Percentiles rank a stretch among this genome's conserved stretches.
These are phyloP conservation scores for Leccinum arenicola DNA, from an alignment of 768 basidiomycete genomes.

Conservation along the genomic window DNA sequence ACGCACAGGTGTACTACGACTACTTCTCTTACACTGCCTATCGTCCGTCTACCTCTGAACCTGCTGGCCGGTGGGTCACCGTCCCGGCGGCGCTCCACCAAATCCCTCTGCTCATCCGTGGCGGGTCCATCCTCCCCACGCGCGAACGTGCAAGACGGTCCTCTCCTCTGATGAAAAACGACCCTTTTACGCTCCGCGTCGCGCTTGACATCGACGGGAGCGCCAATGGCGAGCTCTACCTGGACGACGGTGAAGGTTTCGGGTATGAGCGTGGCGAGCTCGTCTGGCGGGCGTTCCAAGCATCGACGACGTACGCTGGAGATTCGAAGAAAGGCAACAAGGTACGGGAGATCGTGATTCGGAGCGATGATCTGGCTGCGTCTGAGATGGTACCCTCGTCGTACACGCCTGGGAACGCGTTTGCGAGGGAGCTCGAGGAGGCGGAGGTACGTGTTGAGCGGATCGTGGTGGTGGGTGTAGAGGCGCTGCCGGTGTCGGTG, in stretches of 20 bases:
- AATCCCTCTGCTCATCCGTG: constrained; percentile 83
- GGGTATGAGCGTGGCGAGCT: constrained; percentile 72
- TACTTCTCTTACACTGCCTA: constrained; percentile 76
- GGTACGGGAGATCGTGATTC: constrained; percentile 41
- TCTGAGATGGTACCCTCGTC: constrained; percentile 39
- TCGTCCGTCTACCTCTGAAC: constrained; percentile 46
- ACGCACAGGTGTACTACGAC: constrained; percentile 93
- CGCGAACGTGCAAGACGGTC: constrained; percentile 85
- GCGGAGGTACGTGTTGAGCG: constrained; percentile 73
- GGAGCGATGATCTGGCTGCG: constrained; percentile 55
- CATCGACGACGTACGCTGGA: constrained; percentile 41
- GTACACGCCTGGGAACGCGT: constrained; percentile 62
- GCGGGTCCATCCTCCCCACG: constrained; percentile 86
- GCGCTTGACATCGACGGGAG: constrained; percentile 58
- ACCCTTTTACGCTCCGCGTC: constrained; percentile 90
- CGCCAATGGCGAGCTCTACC: constrained; percentile 85
- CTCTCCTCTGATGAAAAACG: constrained; percentile 82
- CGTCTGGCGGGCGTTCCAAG: constrained; percentile 77
- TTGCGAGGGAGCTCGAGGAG: constrained; percentile 55
- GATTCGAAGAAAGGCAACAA: neutral
- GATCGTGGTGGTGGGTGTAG: constrained; percentile 75
- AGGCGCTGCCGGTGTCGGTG: constrained; percentile 51
- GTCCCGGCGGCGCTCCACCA: constrained; percentile 78
- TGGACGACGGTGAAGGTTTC: constrained; percentile 91
- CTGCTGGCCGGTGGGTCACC: constrained; percentile 62